These are phyloP conservation scores for Penicillium hordei DNA, from an alignment of 2,329 filamentous ascomycete genomes.

Conservation along the genomic window DNA sequence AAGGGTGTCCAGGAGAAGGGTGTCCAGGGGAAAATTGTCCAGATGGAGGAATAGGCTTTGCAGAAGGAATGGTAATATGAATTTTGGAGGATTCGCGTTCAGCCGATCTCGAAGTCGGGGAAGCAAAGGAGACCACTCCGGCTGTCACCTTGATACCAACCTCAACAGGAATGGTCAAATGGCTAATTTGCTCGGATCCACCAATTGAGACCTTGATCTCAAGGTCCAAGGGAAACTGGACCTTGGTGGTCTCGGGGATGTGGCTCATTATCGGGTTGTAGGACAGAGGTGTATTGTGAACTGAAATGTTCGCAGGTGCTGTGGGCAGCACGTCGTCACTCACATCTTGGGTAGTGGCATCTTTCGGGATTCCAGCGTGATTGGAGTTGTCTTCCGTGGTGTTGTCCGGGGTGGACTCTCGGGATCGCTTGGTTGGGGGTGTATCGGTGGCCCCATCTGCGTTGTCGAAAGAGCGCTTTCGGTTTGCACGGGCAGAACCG, in stretches of 20 bases:
- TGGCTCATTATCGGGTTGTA: not conserved
- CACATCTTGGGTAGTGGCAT: not conserved
- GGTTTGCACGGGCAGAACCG: constrained; percentile 16
- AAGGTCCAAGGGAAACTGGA: not conserved
- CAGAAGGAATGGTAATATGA: not conserved
- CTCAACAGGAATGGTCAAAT: not conserved
- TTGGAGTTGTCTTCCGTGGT: constrained; percentile 13
- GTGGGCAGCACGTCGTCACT: not conserved
- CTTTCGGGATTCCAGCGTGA: not conserved
- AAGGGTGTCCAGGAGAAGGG: not conserved
- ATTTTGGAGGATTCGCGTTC: not conserved
- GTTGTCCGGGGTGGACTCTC: constrained; percentile 38
- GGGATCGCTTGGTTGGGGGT: constrained; percentile 44
- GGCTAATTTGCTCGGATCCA: not conserved
- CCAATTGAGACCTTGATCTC: not conserved
- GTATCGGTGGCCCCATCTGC: constrained; percentile 30
- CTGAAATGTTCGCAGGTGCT: not conserved
- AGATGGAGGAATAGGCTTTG: not conserved
- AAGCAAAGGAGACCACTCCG: not conserved
- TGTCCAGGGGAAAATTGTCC: not conserved
- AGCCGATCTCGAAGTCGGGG: not conserved
- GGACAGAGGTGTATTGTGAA: not conserved
- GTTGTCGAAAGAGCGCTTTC: constrained; percentile 38
- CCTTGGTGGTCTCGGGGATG: not conserved
- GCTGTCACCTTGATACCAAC: not conserved